Percentiles rank a stretch among this genome's conserved stretches.
Conservation (phyloP, 192 early-diverging fungal species). For the Linderina pennispora region DNA sequence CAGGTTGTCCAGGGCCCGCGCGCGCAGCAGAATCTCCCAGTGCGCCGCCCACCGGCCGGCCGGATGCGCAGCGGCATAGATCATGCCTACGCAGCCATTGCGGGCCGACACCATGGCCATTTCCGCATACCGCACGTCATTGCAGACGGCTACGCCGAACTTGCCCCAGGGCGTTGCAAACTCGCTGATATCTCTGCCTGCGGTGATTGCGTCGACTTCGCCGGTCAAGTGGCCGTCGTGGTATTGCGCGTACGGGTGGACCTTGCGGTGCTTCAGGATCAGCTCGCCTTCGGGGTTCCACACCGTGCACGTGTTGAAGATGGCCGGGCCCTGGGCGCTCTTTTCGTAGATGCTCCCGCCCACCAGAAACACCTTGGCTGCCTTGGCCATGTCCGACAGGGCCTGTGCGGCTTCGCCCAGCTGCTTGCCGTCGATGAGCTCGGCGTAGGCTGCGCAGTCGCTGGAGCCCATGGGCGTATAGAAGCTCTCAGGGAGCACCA, state of each 20-base stretch:
- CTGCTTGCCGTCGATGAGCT: constrained; percentile 50
- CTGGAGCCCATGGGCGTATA: constrained; percentile 93
- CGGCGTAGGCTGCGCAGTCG: constrained; percentile 86
- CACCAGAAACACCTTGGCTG: constrained; percentile 79
- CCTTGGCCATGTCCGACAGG: constrained; percentile 79
- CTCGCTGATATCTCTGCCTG: no score
- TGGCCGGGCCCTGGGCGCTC: constrained; percentile 39
- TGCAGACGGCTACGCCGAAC: constrained; percentile 92
- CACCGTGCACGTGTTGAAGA: constrained; percentile 81
- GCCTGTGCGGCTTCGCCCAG: constrained; percentile 62
- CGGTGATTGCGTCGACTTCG: no score
- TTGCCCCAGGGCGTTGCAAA: constrained; percentile 78
- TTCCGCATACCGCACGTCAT: constrained; percentile 96
- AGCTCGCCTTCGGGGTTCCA: constrained; percentile 61
- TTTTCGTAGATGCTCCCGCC: constrained; percentile 90
- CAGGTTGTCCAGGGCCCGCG: constrained; percentile 88
- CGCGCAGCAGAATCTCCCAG: constrained; percentile 85
- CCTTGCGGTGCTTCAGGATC: constrained; percentile 66
- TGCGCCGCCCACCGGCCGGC: constrained; percentile 90
- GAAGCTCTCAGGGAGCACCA: constrained; percentile 97
- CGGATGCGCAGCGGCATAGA: constrained; percentile 97
- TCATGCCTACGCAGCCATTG: constrained; percentile 82
- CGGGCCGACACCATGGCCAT: constrained; percentile 89
- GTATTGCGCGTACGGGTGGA: no score
- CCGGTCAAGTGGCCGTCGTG: no score